Evolutionary conservation across 2,329 filamentous ascomycete genomes (phyloP).

Genomic region (Aspergillus puulaauensis): DNA sequence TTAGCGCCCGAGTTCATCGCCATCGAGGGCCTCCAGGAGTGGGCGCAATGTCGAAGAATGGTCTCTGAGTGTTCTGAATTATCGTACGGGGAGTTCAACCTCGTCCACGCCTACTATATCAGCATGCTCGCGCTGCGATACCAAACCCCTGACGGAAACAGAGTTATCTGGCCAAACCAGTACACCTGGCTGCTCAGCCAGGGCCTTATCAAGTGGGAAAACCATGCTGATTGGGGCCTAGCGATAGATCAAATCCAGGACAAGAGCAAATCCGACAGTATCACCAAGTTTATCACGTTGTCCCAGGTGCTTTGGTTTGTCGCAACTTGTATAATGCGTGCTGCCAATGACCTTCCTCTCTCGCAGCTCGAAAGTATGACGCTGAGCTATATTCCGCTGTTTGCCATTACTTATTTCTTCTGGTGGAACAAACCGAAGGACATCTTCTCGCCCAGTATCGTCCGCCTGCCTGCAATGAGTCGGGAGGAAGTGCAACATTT

Average conservation of each 20-base stretch:
- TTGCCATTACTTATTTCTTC: slow-evolving; percentile 5
- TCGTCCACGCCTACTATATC: slow-evolving; percentile 3
- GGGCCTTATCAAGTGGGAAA: neutral
- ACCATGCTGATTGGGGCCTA: neutral
- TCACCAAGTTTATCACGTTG: slow-evolving; percentile 3
- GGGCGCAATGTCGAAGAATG: slow-evolving; percentile 5
- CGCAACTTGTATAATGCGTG: neutral
- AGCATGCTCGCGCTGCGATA: slow-evolving; percentile 8
- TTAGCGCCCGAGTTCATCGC: slow-evolving; percentile 9
- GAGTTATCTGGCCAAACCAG: slow-evolving; percentile 6
- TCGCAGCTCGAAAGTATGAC: slow-evolving; percentile 7
- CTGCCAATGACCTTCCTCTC: neutral
- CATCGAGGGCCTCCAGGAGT: slow-evolving; percentile 7
- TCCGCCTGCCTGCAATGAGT: neutral
- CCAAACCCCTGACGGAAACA: neutral
- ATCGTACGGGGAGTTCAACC: neutral
- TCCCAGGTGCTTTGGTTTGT: slow-evolving; percentile 6
- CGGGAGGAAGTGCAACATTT: neutral
- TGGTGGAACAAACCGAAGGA: slow-evolving; percentile 9
- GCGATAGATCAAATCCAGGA: neutral
- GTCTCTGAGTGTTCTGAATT: neutral
- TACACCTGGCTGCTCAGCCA: neutral
- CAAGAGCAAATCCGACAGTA: slow-evolving; percentile 2
- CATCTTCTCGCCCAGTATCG: neutral
- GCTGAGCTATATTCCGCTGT: slow-evolving; percentile 3